Conservation (phyloP, 129 eudicot genomes). For the Scalesia atractyloides region DNA sequence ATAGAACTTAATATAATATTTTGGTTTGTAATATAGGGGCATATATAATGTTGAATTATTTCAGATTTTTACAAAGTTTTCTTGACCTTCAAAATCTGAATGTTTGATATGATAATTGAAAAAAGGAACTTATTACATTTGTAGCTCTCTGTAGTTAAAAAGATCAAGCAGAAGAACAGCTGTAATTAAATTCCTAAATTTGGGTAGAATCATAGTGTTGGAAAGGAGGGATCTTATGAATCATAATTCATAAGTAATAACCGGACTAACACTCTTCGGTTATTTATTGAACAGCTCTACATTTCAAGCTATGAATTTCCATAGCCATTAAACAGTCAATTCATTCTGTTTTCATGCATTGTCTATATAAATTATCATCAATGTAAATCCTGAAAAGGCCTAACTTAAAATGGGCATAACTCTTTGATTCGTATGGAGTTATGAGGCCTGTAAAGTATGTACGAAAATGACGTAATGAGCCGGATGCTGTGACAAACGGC, state of each 20-base stretch:
- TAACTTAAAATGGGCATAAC: not conserved
- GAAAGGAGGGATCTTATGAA: no score
- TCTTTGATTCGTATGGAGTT: not conserved
- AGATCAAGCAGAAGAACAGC: not conserved
- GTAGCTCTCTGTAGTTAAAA: not conserved
- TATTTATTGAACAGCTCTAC: no score
- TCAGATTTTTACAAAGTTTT: not conserved
- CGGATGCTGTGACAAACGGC: not conserved
- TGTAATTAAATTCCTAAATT: not conserved
- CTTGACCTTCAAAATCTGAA: not conserved
- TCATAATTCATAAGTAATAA: no score
- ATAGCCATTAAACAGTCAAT: no score
- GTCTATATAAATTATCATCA: no score
- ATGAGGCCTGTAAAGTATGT: not conserved
- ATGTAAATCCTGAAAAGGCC: no score
- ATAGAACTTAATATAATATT: not conserved
- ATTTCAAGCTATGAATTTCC: no score
- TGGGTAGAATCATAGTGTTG: no score
- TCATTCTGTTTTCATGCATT: no score
- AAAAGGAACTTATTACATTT: not conserved
- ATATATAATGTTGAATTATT: not conserved
- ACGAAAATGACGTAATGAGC: not conserved
- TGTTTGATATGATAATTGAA: not conserved
- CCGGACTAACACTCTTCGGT: no score
- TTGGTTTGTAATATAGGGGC: not conserved